A percentile compares a stretch with the other conserved stretches of the same genome.
Conservation (phyloP, 495 filamentous ascomycete genomes). For the Podospora pseudopauciseta region DNA sequence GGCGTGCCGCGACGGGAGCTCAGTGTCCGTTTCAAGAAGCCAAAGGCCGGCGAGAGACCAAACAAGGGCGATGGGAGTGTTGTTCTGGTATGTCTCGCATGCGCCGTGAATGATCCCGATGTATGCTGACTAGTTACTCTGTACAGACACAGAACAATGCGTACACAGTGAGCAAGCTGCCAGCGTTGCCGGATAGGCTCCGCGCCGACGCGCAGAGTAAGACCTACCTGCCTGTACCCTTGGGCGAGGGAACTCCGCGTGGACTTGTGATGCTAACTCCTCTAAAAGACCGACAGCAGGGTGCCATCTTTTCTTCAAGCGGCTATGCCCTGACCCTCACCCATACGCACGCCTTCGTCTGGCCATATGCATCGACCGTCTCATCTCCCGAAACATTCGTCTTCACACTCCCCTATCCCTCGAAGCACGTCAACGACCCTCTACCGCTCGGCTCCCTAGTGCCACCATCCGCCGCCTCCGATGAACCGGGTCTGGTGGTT, state of each 20-base stretch:
- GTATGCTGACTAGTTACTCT: slow-evolving; percentile 36
- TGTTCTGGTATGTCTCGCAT: slow-evolving; percentile 53
- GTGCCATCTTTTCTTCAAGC: slow-evolving; percentile 59
- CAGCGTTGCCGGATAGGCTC: slow-evolving; percentile 71
- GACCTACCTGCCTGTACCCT: slow-evolving; percentile 33
- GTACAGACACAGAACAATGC: slow-evolving; percentile 77
- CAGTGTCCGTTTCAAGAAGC: slow-evolving; percentile 59
- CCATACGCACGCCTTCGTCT: slow-evolving; percentile 74
- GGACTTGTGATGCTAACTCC: slow-evolving; percentile 21
- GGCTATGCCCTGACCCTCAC: slow-evolving; percentile 78
- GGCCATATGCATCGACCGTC: slow-evolving; percentile 72
- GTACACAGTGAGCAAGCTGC: slow-evolving; percentile 81
- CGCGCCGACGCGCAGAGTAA: slow-evolving; percentile 58
- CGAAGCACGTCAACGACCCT: slow-evolving; percentile 57
- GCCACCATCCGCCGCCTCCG: slow-evolving; percentile 63
- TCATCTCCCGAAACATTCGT: slow-evolving; percentile 66
- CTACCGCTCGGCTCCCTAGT: slow-evolving; percentile 80
- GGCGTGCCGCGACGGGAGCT: slow-evolving; percentile 45
- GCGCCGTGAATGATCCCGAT: slow-evolving; percentile 2
- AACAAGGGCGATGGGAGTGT: slow-evolving; percentile 59
- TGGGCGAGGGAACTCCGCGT: slow-evolving; percentile 8
- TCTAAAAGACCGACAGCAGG: slow-evolving; percentile 52
- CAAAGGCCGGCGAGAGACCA: slow-evolving; percentile 53
- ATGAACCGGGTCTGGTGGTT: slow-evolving; percentile 78
- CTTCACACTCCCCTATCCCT: slow-evolving; percentile 71